These are phyloP conservation scores for Verticillium klebahnii DNA, from an alignment of 2,329 filamentous ascomycete genomes.

Conservation along the genomic window DNA sequence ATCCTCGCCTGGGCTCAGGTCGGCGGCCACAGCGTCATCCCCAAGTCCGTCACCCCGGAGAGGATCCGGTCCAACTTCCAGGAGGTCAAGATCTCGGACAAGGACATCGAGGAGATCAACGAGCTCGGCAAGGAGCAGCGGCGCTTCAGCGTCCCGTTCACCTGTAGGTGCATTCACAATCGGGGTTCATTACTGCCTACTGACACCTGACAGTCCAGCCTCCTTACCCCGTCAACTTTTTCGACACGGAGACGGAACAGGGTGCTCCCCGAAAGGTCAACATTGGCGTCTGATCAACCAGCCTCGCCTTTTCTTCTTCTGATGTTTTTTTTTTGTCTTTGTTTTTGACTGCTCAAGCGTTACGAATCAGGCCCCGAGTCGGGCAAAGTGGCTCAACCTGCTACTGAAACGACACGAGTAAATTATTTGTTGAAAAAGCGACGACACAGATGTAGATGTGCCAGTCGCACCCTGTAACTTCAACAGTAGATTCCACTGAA, in stretches of 20 bases:
- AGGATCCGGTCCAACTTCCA: constrained; percentile 75
- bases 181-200: not conserved
- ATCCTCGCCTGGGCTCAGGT: constrained; percentile 76
- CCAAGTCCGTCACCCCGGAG: constrained; percentile 71
- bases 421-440: not conserved
- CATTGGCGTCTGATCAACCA: not conserved
- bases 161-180: constrained; percentile 26
- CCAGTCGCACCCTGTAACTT: not conserved
- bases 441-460: not conserved
- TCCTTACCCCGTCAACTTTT: not conserved
- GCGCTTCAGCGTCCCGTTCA: constrained; percentile 40
- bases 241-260: not conserved
- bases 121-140: constrained; percentile 50
- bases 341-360: not conserved
- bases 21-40: constrained; percentile 78
- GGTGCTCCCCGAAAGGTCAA: not conserved
- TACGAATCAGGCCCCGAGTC: not conserved
- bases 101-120: constrained; percentile 57
- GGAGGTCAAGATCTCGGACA: constrained; percentile 54
- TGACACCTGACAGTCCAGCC: not conserved
- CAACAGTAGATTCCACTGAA: not conserved
- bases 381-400: not conserved
- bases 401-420: not conserved
- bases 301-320: not conserved
- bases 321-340: not conserved